Conservation (phyloP, 73 alveolate genomes). For the Breviolum minutum region DNA sequence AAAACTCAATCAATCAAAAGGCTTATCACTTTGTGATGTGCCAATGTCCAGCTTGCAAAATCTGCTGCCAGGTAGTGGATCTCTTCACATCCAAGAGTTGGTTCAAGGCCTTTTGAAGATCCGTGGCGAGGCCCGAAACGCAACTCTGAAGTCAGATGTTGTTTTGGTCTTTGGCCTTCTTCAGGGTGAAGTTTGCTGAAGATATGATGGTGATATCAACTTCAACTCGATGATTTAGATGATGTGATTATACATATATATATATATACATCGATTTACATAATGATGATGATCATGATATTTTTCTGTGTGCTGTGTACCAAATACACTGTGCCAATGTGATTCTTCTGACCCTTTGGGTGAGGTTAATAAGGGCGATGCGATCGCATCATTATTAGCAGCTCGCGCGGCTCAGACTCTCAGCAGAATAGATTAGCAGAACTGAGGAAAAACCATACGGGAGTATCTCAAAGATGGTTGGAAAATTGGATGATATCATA, state of each 20-base stretch:
- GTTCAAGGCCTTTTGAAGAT: constrained; percentile 59
- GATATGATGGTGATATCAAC: too few species aligned
- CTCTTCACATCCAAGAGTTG: constrained; percentile 50
- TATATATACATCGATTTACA: background rate
- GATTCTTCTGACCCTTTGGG: background rate
- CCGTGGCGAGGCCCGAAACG: constrained; percentile 36
- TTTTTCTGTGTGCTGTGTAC: background rate
- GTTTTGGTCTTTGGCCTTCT: background rate
- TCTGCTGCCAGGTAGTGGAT: constrained; percentile 10
- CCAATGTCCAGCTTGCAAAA: background rate
- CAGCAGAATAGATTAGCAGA: background rate
- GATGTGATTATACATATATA: background rate
- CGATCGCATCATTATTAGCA: constrained; percentile 31
- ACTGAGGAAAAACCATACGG: background rate
- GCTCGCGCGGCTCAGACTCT: constrained; percentile 45
- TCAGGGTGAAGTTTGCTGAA: background rate
- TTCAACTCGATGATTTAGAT: background rate
- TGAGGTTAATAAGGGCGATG: constrained; percentile 36
- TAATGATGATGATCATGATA: background rate
- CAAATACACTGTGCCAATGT: background rate
- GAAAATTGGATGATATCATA: background rate
- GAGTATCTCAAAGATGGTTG: background rate
- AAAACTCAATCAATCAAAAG: background rate
- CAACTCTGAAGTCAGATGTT: background rate
- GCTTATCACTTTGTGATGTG: background rate